phyloP scores from a whole-genome alignment of 2,329 filamentous ascomycete species.

The Aureobasidium sp. region DNA sequence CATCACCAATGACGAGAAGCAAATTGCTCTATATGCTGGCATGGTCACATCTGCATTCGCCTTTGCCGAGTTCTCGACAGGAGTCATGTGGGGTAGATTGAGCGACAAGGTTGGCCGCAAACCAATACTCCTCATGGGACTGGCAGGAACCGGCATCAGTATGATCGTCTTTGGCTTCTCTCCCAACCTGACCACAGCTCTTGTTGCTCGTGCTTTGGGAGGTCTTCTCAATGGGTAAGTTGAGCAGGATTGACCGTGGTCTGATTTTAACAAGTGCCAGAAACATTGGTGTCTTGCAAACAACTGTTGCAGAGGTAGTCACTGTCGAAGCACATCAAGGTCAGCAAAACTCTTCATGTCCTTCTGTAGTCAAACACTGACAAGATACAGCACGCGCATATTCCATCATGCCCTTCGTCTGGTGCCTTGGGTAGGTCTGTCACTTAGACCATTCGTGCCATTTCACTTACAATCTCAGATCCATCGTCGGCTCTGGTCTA shows the following conservation, averaged over 20 bases:
- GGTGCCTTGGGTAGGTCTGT: constrained; percentile 74
- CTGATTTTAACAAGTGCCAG: constrained; percentile 35
- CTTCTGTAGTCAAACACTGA: constrained; percentile 8
- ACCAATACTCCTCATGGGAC: constrained; percentile 81
- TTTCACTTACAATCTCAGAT: constrained; percentile 45
- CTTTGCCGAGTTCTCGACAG: constrained; percentile 88
- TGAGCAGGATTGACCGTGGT: background rate
- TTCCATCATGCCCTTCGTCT: constrained; percentile 96
- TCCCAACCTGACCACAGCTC: constrained; percentile 69
- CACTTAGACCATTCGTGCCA: background rate
- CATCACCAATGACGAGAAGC: constrained; percentile 68
- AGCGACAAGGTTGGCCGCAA: constrained; percentile 91
- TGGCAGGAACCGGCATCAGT: constrained; percentile 84
- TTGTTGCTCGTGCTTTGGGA: constrained; percentile 81
- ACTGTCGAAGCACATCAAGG: constrained; percentile 90
- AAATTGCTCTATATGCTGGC: constrained; percentile 86
- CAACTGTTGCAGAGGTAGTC: constrained; percentile 88
- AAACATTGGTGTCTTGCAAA: constrained; percentile 92
- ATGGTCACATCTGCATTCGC: constrained; percentile 96
- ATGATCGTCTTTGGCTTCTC: constrained; percentile 91
- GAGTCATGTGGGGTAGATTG: constrained; percentile 85
- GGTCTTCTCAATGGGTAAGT: constrained; percentile 85
- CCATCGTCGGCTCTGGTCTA: constrained; percentile 85
- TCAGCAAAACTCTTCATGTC: constrained; percentile 38
- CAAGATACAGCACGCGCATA: constrained; percentile 67